Conservation (phyloP, 352 stramenopile genomes). For the Phytophthora boehmeriae region DNA sequence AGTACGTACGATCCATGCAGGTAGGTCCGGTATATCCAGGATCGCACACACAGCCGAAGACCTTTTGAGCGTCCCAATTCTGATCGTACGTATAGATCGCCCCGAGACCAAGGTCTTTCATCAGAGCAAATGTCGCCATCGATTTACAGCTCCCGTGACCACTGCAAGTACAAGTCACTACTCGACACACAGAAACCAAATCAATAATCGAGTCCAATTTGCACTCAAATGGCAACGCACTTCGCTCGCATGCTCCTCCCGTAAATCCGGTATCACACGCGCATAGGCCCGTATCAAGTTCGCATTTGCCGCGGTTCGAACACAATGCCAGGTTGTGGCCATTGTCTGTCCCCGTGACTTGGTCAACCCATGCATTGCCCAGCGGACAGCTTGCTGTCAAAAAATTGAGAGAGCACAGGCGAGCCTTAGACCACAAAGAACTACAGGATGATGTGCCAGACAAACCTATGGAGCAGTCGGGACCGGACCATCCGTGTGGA, state of each 20-base stretch:
- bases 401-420: neutral
- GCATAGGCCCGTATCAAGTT: conserved; percentile 64
- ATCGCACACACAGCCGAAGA: conserved; percentile 89
- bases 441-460: neutral
- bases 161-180: conserved; percentile 80
- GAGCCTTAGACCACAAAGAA: neutral
- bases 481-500: conserved; percentile 47
- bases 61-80: conserved; percentile 87
- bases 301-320: conserved; percentile 82
- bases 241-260: conserved; percentile 77
- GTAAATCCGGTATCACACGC: conserved; percentile 75
- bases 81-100: conserved; percentile 56
- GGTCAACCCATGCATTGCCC: conserved; percentile 73
- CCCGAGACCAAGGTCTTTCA: conserved; percentile 63
- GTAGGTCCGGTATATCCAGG: conserved; percentile 72
- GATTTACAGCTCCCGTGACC: conserved; percentile 81
- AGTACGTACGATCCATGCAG: conserved; percentile 62
- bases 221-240: conserved; percentile 28
- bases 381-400: conserved; percentile 59
- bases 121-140: conserved; percentile 65
- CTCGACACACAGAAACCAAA: neutral
- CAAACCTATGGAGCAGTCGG: conserved; percentile 66
- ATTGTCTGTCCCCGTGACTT: conserved; percentile 47
- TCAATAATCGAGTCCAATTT: neutral
- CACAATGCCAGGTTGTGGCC: conserved; percentile 90